phyloP scores from a whole-genome alignment of 495 filamentous ascomycete species.

The Evansstolkia leycettana region DNA sequence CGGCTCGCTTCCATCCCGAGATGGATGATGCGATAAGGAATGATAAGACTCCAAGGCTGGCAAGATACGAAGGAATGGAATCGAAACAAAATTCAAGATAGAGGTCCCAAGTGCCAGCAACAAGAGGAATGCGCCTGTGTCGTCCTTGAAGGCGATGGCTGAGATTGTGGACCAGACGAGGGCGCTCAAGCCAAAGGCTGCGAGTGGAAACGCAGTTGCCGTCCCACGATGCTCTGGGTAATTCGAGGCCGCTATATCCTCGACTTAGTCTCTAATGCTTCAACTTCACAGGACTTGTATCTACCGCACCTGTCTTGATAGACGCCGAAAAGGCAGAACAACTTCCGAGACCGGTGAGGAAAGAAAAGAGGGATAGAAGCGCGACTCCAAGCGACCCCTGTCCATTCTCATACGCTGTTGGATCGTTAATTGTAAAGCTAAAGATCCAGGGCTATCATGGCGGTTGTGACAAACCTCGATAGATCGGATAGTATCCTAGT shows the following conservation, averaged over 20 bases:
- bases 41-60: constrained; percentile 51
- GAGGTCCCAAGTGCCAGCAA: constrained; percentile 74
- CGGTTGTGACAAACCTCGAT: constrained; percentile 35
- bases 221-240: constrained; percentile 88
- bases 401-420: constrained; percentile 35
- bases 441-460: neutral
- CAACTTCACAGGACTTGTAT: neutral
- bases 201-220: constrained; percentile 83
- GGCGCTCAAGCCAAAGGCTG: constrained; percentile 88
- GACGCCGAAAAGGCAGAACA: constrained; percentile 77
- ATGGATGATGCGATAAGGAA: constrained; percentile 42
- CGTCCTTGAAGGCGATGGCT: constrained; percentile 66
- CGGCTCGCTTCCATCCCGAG: constrained; percentile 32
- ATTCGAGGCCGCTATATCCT: constrained; percentile 61
- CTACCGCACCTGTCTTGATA: constrained; percentile 57
- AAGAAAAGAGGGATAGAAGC: constrained; percentile 68
- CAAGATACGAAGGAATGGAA: constrained; percentile 72
- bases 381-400: constrained; percentile 50
- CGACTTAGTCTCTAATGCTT: neutral
- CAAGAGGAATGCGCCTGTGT: constrained; percentile 68
- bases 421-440: neutral
- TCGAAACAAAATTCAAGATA: constrained; percentile 54
- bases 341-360: constrained; percentile 75
- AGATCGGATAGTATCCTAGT: constrained; percentile 71
- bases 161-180: constrained; percentile 86